Base-by-base conservation (phyloP, 768 basidiomycete genomes). In the Crassisporium funariophilum region DNA sequence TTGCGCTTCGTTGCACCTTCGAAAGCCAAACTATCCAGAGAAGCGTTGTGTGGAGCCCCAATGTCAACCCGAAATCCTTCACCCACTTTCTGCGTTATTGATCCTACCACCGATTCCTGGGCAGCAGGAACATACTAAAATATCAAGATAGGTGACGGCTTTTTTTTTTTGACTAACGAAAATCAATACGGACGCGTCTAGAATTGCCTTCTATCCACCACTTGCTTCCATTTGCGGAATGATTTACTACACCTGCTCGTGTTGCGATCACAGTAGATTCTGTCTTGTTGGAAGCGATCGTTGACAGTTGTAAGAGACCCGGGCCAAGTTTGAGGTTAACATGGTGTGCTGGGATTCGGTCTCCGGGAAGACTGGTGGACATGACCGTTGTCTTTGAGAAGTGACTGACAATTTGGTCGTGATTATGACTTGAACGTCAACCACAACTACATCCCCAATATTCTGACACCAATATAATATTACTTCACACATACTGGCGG, bases 21-120 rank as follows among this genome's bases (percentile, higher is more conserved):
- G 62, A 99, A 99, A 2, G 97, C 94, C 22, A 98, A 77, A 0
- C 81, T 89, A 57, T 98, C 95, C 35, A 99, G 68, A 4, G 82
- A 78, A 0, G 95, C 95, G 38, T 77, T 73, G 59, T 97, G 93
- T 4, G 94, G 88, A 20, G 85, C 76, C 2, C 95, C 95, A 50
- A 99, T 91, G 65, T 98, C 95, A 17, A 98, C 92, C 35, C 94
- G 81, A 75, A 84, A 99, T 5, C 86, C 88, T 59, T 98, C 95
- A 27, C 91, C 93, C 44, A 84, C 76, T 56, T 87, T 84, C 49
- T 85, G 89, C 5, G 78, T 75, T 41, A 99, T 74, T 27, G 87
- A 76, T 2, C 95, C 95, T 17, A 98, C 76, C 1, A 98, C 92
- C 8, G 87, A 82, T 63, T 98, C 95, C 54, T 92, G 89, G 5